These are phyloP conservation scores for Cicer pinnatifidum DNA, from an alignment of 306 rosid species.

Conservation along the genomic window DNA sequence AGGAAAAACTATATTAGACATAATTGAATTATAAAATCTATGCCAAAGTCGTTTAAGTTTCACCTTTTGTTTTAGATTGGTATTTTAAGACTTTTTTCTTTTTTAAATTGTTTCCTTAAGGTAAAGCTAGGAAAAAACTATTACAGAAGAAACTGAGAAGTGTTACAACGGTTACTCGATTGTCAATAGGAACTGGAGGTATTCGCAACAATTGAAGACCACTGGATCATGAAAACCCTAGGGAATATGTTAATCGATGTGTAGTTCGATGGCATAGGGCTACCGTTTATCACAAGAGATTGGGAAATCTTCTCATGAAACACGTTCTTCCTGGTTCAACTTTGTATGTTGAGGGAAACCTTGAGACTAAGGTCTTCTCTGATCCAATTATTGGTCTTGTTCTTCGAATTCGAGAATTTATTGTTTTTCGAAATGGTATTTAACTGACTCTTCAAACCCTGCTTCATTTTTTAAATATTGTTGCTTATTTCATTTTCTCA, in stretches of 20 bases:
- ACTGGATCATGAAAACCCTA: slow-evolving; percentile 66
- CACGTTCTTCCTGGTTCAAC: slow-evolving; percentile 64
- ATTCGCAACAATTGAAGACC: slow-evolving; percentile 89
- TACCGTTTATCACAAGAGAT: slow-evolving; percentile 62
- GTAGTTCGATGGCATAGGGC: slow-evolving; percentile 90
- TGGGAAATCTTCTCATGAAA: slow-evolving; percentile 59
- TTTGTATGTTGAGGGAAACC: slow-evolving; percentile 81
- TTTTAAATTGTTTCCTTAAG: slow-evolving; percentile 17
- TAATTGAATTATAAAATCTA: too few relatives aligned
- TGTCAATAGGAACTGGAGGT: slow-evolving; percentile 86
- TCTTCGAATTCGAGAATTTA: slow-evolving; percentile 77
- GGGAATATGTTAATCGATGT: slow-evolving; percentile 74
- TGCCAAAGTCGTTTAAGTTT: too few relatives aligned
- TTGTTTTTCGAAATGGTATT: slow-evolving; percentile 76
- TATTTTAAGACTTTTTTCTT: too few relatives aligned
- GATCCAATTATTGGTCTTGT: slow-evolving; percentile 75
- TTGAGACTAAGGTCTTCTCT: slow-evolving; percentile 75
- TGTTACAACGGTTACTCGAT: slow-evolving; percentile 62
- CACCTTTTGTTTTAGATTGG: too few relatives aligned
- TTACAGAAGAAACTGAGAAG: slow-evolving; percentile 76
- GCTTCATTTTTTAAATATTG: too few relatives aligned
- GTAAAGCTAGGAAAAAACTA: slow-evolving; percentile 77
- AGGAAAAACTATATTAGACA: too few relatives aligned
- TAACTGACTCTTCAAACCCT: background rate
- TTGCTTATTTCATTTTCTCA: too few relatives aligned